These are phyloP conservation scores for Suaeda aralocaspica DNA, from an alignment of 148 eudicot genomes.

Conservation along the genomic window DNA sequence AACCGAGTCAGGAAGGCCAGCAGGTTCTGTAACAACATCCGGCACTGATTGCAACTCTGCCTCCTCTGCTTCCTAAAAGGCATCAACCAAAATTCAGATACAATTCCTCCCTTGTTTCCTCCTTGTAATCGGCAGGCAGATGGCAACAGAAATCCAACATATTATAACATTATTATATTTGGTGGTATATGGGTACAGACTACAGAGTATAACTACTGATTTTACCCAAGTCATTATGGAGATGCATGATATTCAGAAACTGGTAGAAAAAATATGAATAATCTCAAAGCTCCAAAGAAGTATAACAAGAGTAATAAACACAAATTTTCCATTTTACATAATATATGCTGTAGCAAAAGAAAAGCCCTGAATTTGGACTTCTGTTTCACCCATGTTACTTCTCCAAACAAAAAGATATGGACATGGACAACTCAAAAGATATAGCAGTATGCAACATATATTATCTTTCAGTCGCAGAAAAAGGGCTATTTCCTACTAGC, in stretches of 20 bases:
- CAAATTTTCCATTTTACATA: not conserved
- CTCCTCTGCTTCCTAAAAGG: constrained; percentile 55
- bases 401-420: too few relatives aligned
- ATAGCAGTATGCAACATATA: too few relatives aligned
- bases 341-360: not conserved
- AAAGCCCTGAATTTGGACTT: not conserved
- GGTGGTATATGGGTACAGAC: not conserved
- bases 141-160: not conserved
- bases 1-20: constrained; percentile 38
- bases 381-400: not conserved
- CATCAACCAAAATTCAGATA: constrained; percentile 8
- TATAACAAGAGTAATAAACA: not conserved
- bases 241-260: not conserved
- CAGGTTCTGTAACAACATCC: constrained; percentile 38
- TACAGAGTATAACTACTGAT: not conserved
- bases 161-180: not conserved
- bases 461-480: too few relatives aligned
- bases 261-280: not conserved
- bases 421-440: too few relatives aligned
- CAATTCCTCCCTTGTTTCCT: not conserved
- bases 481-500: too few relatives aligned
- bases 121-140: not conserved
- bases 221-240: not conserved
- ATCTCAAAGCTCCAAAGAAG: not conserved
- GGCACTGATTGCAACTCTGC: constrained; percentile 38